Evolutionary conservation across 2,329 filamentous ascomycete species (phyloP).

Genomic region (Aspergillus chevalieri): DNA sequence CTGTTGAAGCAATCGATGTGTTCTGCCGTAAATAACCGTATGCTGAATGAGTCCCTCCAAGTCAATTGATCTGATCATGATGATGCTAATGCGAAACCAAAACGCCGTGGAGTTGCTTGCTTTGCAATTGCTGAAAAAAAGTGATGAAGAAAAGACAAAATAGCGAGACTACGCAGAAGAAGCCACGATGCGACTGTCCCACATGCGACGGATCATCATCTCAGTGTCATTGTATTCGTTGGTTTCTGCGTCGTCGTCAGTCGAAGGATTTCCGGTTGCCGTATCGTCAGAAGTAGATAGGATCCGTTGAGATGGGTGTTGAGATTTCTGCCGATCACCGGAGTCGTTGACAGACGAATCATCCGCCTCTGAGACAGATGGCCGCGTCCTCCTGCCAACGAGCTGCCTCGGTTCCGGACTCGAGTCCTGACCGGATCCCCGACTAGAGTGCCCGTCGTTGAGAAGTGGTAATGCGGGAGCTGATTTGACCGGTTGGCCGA

Average conservation of each 20-base stretch:
- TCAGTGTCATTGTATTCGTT: conserved; percentile 27
- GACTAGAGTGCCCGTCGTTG: conserved; percentile 15
- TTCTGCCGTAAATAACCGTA: no score
- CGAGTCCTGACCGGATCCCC: conserved; percentile 10
- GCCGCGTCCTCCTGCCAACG: conserved; percentile 13
- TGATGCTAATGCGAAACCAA: neutral
- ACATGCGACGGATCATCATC: conserved; percentile 39
- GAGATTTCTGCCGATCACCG: conserved; percentile 15
- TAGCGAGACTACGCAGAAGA: conserved; percentile 22
- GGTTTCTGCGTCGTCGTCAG: conserved; percentile 18
- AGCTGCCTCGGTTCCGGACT: conserved; percentile 20
- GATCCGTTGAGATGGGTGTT: conserved; percentile 29
- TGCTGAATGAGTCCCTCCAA: neutral
- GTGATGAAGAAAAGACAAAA: conserved; percentile 1
- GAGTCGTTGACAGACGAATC: conserved; percentile 13
- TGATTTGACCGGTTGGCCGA: conserved; percentile 29
- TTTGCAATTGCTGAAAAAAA: neutral
- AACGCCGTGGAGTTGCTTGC: neutral
- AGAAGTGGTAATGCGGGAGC: conserved; percentile 28
- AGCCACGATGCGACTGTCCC: conserved; percentile 39
- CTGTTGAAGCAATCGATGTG: neutral
- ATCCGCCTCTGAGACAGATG: conserved; percentile 25
- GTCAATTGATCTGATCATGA: conserved; percentile 20
- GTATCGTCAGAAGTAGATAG: conserved; percentile 31
- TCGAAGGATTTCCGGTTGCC: conserved; percentile 11